Evolutionary conservation across 495 filamentous ascomycete genomes (phyloP).

Genomic region (Massariosphaeria phaeospora): DNA sequence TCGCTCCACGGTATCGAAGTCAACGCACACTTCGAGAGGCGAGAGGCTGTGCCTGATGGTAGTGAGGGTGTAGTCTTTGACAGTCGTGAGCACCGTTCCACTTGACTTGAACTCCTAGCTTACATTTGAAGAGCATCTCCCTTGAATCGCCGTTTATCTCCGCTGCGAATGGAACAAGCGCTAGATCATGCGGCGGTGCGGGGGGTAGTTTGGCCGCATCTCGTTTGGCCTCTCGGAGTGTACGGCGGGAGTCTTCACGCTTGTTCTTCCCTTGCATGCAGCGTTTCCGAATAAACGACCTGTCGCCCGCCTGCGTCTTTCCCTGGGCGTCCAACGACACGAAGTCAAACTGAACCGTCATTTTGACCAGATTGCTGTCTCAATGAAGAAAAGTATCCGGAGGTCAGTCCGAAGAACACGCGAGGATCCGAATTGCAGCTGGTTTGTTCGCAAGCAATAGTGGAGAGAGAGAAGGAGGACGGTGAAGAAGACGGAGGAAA

Average conservation of each 20-base stretch:
- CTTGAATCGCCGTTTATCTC: not conserved
- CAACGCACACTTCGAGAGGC: not conserved
- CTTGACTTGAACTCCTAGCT: too few species aligned
- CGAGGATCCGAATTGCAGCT: too few species aligned
- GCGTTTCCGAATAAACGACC: not conserved
- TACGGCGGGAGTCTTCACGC: slow-evolving; percentile 2
- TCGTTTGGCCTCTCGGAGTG: not conserved
- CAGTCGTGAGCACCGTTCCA: too few species aligned
- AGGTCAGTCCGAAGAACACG: too few species aligned
- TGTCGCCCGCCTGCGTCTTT: not conserved
- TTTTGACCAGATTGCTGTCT: not conserved
- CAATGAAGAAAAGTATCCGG: not conserved
- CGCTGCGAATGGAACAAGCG: not conserved
- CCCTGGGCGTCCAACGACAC: not conserved
- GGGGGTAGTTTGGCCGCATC: not conserved
- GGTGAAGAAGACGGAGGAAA: too few species aligned
- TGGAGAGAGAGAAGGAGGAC: too few species aligned
- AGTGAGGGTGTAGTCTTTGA: not conserved
- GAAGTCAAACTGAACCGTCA: slow-evolving; percentile 8
- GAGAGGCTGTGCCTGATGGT: not conserved
- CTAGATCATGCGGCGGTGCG: not conserved
- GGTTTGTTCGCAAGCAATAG: too few species aligned
- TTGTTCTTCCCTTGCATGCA: slow-evolving; percentile 19
- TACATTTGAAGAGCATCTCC: slow-evolving; percentile 2
- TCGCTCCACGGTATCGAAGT: not conserved